These are phyloP conservation scores for Parsonsia alboflavescens DNA, from an alignment of 257 asterid genomes.

Conservation along the genomic window DNA sequence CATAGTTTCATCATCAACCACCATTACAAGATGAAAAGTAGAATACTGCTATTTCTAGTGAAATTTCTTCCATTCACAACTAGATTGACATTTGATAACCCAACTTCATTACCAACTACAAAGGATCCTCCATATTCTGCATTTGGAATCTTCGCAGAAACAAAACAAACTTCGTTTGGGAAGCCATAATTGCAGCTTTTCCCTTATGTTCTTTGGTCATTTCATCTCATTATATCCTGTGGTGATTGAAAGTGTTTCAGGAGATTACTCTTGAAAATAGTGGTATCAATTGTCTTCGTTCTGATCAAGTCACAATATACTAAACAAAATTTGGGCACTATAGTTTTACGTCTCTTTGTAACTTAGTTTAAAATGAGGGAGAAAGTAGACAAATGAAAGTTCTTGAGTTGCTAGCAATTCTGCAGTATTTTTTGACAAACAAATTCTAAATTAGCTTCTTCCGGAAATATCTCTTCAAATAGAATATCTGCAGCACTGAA, in stretches of 20 bases:
- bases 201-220: background rate
- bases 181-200: background rate
- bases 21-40: too few relatives aligned
- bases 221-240: background rate
- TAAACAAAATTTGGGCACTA: constrained; percentile 3
- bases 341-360: background rate
- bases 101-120: too few relatives aligned
- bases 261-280: background rate
- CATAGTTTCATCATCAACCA: too few relatives aligned
- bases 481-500: constrained; percentile 49
- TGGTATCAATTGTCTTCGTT: background rate
- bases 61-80: background rate
- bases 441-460: constrained; percentile 69
- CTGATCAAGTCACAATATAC: background rate
- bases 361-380: background rate
- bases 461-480: constrained; percentile 67
- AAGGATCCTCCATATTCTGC: background rate
- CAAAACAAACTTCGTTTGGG: background rate
- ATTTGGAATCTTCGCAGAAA: too few relatives aligned
- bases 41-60: background rate
- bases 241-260: background rate
- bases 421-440: constrained; percentile 19
- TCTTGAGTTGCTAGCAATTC: constrained; percentile 14
- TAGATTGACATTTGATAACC: background rate
- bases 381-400: background rate